Evolutionary conservation across 2,329 filamentous ascomycete genomes (phyloP).

Genomic region (Penicillium decumbens): DNA sequence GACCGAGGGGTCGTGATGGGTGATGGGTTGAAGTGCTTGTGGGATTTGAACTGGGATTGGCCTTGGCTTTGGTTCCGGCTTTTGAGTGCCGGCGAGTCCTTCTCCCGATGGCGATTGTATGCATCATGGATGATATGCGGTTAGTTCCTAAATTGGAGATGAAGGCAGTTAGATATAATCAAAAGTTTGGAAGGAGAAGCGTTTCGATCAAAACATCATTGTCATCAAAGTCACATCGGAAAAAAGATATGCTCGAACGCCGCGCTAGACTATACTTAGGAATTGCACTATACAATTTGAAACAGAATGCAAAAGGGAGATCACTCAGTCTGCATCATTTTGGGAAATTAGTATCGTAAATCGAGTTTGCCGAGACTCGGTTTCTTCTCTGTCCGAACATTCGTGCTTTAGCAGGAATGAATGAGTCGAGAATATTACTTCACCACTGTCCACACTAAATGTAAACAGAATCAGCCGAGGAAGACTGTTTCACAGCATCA

Average conservation of each 20-base stretch:
- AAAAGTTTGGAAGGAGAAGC: neutral
- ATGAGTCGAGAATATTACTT: neutral
- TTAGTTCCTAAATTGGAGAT: slow-evolving; percentile 11
- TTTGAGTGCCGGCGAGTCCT: neutral
- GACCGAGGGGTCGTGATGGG: slow-evolving; percentile 40
- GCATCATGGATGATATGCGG: neutral
- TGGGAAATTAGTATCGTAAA: slow-evolving; percentile 4
- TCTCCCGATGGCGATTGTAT: neutral
- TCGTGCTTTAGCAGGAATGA: too few species aligned
- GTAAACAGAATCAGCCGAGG: slow-evolving; percentile 7
- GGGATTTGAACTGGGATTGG: neutral
- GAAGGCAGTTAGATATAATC: slow-evolving; percentile 3
- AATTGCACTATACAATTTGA: slow-evolving; percentile 7
- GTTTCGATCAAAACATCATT: slow-evolving; percentile 8
- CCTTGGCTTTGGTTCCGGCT: neutral
- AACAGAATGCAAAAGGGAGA: slow-evolving; percentile 1
- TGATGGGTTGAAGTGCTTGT: slow-evolving; percentile 21
- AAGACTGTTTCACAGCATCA: slow-evolving; percentile 10
- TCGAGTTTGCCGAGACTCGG: too few species aligned
- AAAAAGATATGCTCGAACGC: slow-evolving; percentile 3
- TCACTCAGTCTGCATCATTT: slow-evolving; percentile 9
- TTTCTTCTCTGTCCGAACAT: too few species aligned
- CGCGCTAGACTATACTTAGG: slow-evolving; percentile 5
- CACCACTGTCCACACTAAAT: neutral
- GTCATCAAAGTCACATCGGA: slow-evolving; percentile 6